A percentile compares a stretch with the other conserved stretches of the same genome.
These are phyloP conservation scores for Trichosanthes truncata DNA, from an alignment of 306 rosid species.

Conservation along the genomic window DNA sequence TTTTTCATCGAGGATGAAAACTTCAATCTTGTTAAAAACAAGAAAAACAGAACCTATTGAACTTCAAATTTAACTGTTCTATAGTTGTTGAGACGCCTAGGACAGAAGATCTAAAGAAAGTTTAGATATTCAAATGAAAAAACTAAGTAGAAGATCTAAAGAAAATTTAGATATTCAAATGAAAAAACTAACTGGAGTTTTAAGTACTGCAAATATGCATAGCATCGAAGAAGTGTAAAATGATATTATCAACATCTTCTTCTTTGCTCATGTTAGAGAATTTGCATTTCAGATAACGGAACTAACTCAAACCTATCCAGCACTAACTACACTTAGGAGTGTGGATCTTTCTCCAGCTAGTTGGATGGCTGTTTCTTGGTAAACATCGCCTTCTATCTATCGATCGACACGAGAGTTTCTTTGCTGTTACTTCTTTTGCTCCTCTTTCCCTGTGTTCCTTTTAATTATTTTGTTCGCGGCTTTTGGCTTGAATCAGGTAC, in stretches of 20 bases:
- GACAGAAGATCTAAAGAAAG: background rate
- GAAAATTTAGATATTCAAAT: background rate
- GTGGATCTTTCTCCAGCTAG: conserved; percentile 82
- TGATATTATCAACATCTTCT: background rate
- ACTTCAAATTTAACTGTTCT: conserved; percentile 2
- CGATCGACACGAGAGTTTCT: background rate
- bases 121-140: background rate
- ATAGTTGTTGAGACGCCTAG: background rate
- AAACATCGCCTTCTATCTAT: conserved; percentile 14
- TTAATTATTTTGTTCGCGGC: background rate
- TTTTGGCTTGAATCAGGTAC: conserved; percentile 36
- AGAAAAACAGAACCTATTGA: background rate
- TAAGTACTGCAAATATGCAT: background rate
- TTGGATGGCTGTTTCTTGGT: conserved; percentile 95
- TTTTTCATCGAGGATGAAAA: background rate
- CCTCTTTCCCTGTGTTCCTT: background rate
- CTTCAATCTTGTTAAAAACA: background rate
- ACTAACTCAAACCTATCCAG: conserved; percentile 43
- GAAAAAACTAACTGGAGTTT: background rate
- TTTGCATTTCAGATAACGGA: conserved; percentile 38
- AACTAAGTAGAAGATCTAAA: background rate
- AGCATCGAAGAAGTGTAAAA: background rate
- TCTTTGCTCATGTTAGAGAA: background rate
- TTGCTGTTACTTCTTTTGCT: background rate
- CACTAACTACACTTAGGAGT: conserved; percentile 48